A percentile compares a stretch with the other conserved stretches of the same genome.
Evolutionary conservation across 1,284 basidiomycete species (phyloP).

Genomic region (Rhizoctonia solani): DNA sequence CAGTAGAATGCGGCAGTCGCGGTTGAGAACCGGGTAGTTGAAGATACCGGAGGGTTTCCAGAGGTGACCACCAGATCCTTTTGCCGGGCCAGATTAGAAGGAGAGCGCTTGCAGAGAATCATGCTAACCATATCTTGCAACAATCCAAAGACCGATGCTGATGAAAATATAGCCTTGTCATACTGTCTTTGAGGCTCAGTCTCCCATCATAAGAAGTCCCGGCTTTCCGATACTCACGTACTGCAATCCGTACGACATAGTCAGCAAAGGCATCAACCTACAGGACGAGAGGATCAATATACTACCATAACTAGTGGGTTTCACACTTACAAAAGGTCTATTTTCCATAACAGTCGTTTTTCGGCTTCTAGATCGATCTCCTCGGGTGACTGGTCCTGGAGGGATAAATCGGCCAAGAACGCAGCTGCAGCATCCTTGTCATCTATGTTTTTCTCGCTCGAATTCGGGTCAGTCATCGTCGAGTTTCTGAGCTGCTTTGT

Average conservation of each 20-base stretch:
- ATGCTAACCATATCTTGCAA: conserved; percentile 33
- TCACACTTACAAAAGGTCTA: conserved; percentile 42
- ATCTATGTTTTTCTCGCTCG: conserved; percentile 7
- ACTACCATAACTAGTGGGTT: too few relatives aligned
- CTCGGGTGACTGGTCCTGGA: background rate
- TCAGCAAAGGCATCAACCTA: conserved; percentile 50
- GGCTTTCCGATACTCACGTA: conserved; percentile 40
- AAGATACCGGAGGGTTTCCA: conserved; percentile 28
- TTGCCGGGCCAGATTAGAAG: background rate
- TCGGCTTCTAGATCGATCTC: conserved; percentile 38
- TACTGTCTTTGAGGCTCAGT: conserved; percentile 42
- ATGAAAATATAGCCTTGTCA: conserved; percentile 54
- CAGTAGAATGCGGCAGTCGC: conserved; percentile 50
- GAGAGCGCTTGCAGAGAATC: background rate
- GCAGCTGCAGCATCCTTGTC: conserved; percentile 31
- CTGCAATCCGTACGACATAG: conserved; percentile 51
- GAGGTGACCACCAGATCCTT: conserved; percentile 34
- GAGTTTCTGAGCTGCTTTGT: conserved; percentile 13
- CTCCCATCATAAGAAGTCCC: background rate
- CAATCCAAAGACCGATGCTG: conserved; percentile 54
- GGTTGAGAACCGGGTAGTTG: conserved; percentile 38
- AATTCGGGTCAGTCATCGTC: background rate
- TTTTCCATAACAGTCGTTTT: conserved; percentile 43
- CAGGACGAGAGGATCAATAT: background rate
- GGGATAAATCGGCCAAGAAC: conserved; percentile 20